Conservation (phyloP, 1,284 basidiomycete species). For the Cystobasidium sp. region DNA sequence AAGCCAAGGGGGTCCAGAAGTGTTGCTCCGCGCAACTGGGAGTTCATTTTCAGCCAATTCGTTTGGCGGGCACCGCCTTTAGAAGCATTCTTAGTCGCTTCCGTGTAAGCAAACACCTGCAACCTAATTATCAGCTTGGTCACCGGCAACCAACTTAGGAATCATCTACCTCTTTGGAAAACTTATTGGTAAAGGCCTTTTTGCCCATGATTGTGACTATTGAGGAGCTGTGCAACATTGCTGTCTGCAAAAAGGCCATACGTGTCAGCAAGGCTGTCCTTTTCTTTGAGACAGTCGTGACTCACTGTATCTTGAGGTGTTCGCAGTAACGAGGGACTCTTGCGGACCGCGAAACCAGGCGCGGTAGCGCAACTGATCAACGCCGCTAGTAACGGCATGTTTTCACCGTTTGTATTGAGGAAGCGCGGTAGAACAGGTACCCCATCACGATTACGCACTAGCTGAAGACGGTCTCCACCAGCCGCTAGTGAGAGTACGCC, state of each 20-base stretch:
- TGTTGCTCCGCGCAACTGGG: slow-evolving; percentile 78
- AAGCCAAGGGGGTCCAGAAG: slow-evolving; percentile 88
- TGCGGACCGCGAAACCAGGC: slow-evolving; percentile 90
- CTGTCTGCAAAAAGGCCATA: slow-evolving; percentile 60
- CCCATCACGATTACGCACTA: slow-evolving; percentile 27
- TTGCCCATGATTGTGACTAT: slow-evolving; percentile 78
- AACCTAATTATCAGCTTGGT: not conserved
- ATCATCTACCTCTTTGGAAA: slow-evolving; percentile 38
- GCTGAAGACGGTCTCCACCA: slow-evolving; percentile 38
- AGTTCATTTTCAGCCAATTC: slow-evolving; percentile 62
- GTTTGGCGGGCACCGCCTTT: slow-evolving; percentile 52
- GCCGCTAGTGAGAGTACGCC: slow-evolving; percentile 64
- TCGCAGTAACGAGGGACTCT: slow-evolving; percentile 72
- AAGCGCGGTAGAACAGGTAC: slow-evolving; percentile 64
- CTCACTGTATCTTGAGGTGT: slow-evolving; percentile 85
- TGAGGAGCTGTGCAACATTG: slow-evolving; percentile 81
- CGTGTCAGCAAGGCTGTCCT: not conserved
- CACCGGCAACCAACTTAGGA: too few relatives aligned
- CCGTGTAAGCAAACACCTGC: slow-evolving; percentile 80
- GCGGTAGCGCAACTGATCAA: slow-evolving; percentile 84
- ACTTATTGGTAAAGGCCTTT: slow-evolving; percentile 57
- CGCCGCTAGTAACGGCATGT: slow-evolving; percentile 78
- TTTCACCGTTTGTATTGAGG: slow-evolving; percentile 75
- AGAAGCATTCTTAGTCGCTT: slow-evolving; percentile 80
- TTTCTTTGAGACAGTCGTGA: slow-evolving; percentile 27